These are phyloP conservation scores for Achaetomiella virescens DNA, from an alignment of 495 filamentous ascomycete genomes.

Conservation along the genomic window DNA sequence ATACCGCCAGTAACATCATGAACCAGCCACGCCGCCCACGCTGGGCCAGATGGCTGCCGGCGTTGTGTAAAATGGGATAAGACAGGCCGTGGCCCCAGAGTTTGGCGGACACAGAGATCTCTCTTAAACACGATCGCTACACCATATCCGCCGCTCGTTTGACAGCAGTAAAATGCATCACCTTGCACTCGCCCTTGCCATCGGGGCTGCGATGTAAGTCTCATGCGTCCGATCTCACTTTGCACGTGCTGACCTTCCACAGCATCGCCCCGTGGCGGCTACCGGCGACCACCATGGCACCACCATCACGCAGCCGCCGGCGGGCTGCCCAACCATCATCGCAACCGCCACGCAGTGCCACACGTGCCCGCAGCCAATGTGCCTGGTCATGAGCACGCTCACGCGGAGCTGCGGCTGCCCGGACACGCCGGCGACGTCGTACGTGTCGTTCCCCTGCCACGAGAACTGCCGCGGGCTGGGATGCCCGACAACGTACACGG, in stretches of 20 bases:
- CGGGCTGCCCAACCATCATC: slow-evolving; percentile 15
- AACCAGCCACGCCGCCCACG: not conserved
- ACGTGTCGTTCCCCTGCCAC: slow-evolving; percentile 18
- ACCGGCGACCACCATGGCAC: not conserved
- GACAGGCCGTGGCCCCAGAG: not conserved
- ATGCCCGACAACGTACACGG: slow-evolving; percentile 15
- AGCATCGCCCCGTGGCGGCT: slow-evolving; percentile 5
- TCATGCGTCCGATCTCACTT: not conserved
- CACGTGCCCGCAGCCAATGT: slow-evolving; percentile 11
- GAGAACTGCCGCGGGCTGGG: slow-evolving; percentile 17
- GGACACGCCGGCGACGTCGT: not conserved
- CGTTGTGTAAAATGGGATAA: not conserved
- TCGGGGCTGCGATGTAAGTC: slow-evolving; percentile 8
- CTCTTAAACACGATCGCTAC: not conserved
- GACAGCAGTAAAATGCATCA: not conserved
- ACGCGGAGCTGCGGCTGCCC: slow-evolving; percentile 15
- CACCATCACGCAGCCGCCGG: not conserved
- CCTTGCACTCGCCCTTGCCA: slow-evolving; percentile 3
- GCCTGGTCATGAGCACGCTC: slow-evolving; percentile 8
- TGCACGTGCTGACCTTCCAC: not conserved
- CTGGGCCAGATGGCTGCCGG: not conserved
- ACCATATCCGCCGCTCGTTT: slow-evolving; percentile 1
- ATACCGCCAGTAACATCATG: not conserved
- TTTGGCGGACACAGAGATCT: not conserved
- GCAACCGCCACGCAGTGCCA: slow-evolving; percentile 10